Evolutionary conservation across 495 filamentous ascomycete genomes (phyloP).

Genomic region (Apodospora peruviana): DNA sequence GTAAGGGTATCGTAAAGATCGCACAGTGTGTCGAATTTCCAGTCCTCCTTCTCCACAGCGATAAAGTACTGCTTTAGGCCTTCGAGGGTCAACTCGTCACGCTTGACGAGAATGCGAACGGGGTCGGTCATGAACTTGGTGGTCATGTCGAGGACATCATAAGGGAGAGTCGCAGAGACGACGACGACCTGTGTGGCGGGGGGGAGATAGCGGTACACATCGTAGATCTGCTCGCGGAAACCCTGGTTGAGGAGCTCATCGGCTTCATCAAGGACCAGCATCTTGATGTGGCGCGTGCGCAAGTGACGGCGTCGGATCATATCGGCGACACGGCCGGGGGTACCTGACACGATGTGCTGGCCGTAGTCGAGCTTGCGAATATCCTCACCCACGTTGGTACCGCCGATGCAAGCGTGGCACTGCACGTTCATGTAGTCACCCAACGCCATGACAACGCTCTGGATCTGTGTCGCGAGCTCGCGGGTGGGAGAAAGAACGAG

Average conservation of each 20-base stretch:
- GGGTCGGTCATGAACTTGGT: slow-evolving; percentile 99
- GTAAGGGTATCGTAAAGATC: slow-evolving; percentile 99
- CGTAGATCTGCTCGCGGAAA: slow-evolving; percentile 99
- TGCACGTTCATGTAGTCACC: slow-evolving; percentile 99
- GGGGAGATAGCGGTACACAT: slow-evolving; percentile 97
- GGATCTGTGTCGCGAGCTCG: slow-evolving; percentile 97
- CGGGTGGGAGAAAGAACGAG: slow-evolving; percentile 95
- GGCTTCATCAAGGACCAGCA: slow-evolving; percentile 98
- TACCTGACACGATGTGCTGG: slow-evolving; percentile 94
- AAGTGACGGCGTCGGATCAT: slow-evolving; percentile 98
- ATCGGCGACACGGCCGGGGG: slow-evolving; percentile 94
- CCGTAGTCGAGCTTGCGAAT: slow-evolving; percentile 95
- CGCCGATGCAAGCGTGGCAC: slow-evolving; percentile 98
- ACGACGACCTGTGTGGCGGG: slow-evolving; percentile 97
- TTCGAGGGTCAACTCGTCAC: slow-evolving; percentile 96
- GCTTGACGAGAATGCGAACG: slow-evolving; percentile 98
- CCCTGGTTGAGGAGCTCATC: slow-evolving; percentile 97
- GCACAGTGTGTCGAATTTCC: slow-evolving; percentile 98
- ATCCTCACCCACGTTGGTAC: slow-evolving; percentile 95
- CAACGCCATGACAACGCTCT: slow-evolving; percentile 96
- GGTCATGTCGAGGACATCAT: slow-evolving; percentile 98
- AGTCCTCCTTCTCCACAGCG: slow-evolving; percentile 99
- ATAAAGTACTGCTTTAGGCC: slow-evolving; percentile 99
- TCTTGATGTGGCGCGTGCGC: slow-evolving; percentile 95
- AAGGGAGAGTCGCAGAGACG: slow-evolving; percentile 94